Percentiles rank a stretch among this genome's conserved stretches.
phyloP scores from a whole-genome alignment of 345 rosid species.

The Gossypium australe region DNA sequence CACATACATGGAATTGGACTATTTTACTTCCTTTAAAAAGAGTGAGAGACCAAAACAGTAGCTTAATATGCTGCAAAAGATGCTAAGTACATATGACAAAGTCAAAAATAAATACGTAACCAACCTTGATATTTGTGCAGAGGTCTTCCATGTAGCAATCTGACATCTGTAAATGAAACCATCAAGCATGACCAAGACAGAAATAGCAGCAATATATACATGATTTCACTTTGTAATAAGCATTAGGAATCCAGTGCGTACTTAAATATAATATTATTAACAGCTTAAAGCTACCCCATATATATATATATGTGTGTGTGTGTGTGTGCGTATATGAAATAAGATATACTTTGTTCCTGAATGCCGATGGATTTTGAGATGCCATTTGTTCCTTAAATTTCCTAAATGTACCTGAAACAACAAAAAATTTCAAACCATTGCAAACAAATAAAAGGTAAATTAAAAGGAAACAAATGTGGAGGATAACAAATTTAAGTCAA shows the following conservation, averaged over 20 bases:
- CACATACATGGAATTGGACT: neutral
- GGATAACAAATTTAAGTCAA: neutral
- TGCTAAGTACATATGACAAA: neutral
- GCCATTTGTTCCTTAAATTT: constrained; percentile 68
- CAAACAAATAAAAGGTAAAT: neutral
- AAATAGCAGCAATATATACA: neutral
- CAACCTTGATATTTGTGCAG: constrained; percentile 3
- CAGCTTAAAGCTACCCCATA: too few species aligned
- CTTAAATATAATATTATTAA: neutral
- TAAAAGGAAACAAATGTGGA: neutral
- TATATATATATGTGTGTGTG: too few species aligned
- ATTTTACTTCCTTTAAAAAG: too few species aligned
- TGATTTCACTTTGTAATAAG: neutral
- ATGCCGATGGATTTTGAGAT: constrained; percentile 59
- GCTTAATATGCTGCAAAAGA: neutral
- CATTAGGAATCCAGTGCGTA: neutral
- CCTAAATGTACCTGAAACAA: constrained; percentile 61
- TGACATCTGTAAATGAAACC: neutral
- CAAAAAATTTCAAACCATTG: neutral
- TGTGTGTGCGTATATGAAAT: too few species aligned
- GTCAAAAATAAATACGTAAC: neutral
- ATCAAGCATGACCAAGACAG: neutral
- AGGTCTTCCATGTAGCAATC: neutral
- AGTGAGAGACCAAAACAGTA: neutral
- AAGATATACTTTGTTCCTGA: constrained; percentile 44